A percentile compares a stretch with the other conserved stretches of the same genome.
phyloP scores from a whole-genome alignment of 2,329 filamentous ascomycete genomes.

The Microsporum canis region DNA sequence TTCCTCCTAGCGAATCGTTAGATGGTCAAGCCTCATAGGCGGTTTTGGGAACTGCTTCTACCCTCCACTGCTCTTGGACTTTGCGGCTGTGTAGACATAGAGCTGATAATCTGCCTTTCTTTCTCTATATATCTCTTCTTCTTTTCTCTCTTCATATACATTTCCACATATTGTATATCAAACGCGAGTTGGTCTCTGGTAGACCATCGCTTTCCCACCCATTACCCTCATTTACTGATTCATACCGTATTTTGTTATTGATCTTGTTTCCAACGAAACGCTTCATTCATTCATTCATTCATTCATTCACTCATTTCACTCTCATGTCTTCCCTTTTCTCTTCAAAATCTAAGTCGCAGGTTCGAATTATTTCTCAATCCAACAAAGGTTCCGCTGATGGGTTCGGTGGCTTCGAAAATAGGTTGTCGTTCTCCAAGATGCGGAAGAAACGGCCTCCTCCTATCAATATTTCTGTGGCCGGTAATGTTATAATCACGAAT shows the following conservation, averaged over 20 bases:
- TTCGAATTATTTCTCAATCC: constrained; percentile 6
- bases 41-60: background rate
- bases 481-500: constrained; percentile 12
- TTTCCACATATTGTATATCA: background rate
- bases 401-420: constrained; percentile 1
- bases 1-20: background rate
- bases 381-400: background rate
- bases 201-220: background rate
- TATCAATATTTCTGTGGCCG: constrained; percentile 14
- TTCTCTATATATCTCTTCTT: background rate
- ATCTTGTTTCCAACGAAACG: background rate
- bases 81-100: background rate
- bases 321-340: constrained; percentile 13
- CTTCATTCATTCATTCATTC: background rate
- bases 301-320: background rate
- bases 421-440: constrained; percentile 13
- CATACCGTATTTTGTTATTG: background rate
- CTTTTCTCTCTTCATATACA: background rate
- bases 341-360: constrained; percentile 8
- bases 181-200: background rate
- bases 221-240: background rate
- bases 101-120: background rate
- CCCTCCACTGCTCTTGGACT: background rate
- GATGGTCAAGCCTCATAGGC: background rate
- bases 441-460: constrained; percentile 14